These are phyloP conservation scores for Fusarium buharicum DNA, from an alignment of 2,329 filamentous ascomycete species.

Conservation along the genomic window DNA sequence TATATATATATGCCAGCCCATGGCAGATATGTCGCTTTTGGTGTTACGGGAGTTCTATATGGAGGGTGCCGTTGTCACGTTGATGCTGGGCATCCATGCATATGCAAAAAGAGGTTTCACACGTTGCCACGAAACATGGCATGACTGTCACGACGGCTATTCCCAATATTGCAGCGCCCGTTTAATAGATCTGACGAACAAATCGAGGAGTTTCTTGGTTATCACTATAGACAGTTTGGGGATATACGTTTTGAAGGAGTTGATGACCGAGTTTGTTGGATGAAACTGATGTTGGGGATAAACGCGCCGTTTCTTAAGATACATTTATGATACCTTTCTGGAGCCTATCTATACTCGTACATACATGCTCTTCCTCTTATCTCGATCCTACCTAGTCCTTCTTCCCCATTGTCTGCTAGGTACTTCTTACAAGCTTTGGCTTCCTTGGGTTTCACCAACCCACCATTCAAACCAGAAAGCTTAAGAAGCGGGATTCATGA, in stretches of 20 bases:
- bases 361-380: background rate
- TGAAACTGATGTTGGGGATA: constrained; percentile 1
- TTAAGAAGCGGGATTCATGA: background rate
- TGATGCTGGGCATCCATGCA: constrained; percentile 9
- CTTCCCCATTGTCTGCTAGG: background rate
- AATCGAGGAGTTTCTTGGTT: constrained; percentile 5
- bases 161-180: constrained; percentile 3
- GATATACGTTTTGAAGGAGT: background rate
- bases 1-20: too few relatives aligned
- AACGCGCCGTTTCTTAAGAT: constrained; percentile 3
- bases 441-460: background rate
- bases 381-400: background rate
- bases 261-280: constrained; percentile 17
- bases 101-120: constrained; percentile 3
- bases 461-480: too few relatives aligned
- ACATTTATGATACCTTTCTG: constrained; percentile 26
- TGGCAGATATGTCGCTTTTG: constrained; percentile 27
- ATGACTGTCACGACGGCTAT: constrained; percentile 9
- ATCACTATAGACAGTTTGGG: constrained; percentile 16
- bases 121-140: constrained; percentile 5
- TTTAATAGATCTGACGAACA: constrained; percentile 19
- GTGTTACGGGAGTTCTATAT: constrained; percentile 22
- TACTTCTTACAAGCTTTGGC: background rate
- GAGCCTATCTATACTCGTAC: background rate
- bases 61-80: constrained; percentile 1